Evolutionary conservation across 2,329 filamentous ascomycete species (phyloP), one percentile per base, ranked within the genome.

Genomic region (Albifimbria verrucaria): DNA sequence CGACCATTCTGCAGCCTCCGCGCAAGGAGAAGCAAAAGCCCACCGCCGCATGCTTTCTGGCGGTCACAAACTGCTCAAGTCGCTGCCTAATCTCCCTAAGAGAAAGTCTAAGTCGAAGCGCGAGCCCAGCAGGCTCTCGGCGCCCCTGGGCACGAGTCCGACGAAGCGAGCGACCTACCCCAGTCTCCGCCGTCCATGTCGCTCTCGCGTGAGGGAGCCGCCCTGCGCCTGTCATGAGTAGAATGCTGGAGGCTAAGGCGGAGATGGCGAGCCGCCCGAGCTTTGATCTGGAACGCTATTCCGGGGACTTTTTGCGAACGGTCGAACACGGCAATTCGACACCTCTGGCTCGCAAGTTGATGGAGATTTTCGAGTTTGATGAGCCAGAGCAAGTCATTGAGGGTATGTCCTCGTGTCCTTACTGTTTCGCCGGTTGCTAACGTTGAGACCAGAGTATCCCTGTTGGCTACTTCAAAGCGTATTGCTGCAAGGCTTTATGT

Each of bases 391-490:
- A 92, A 55, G 90, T 97, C 21, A 85, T 96, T 56, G 86, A 89
- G 69, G 86, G 86, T 88, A 69, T 51, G 70, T 57, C 23, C n/a
- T n/a, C 23, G 12, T 6, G 12, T 7, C 0, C 10, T 42, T 12
- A 2, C 28, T 22, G 17, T 11, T 15, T 23, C 9, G n/a, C 44
- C 24, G 48, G 12, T 36, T 22, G 7, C 48, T 52, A 9, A 58
- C 49, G 39, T 48, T n/a, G 57, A 59, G 12, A 21, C 32, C 68
- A 84, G 93, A 97, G 75, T 97, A 95, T 67, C 89, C 92, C 9
- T 97, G 93, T 72, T 97, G 91, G 86, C 76, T 97, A 39, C 75
- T 97, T 28, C 92, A 97, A 68, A 96, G 89, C 65, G 91, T 96
- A 44, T 77, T 97, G 25, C 80, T 97, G 9, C 92, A 97, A 67